Evolutionary conservation across 352 stramenopile genomes (phyloP).

Genomic region (Globisporangium yorkense): DNA sequence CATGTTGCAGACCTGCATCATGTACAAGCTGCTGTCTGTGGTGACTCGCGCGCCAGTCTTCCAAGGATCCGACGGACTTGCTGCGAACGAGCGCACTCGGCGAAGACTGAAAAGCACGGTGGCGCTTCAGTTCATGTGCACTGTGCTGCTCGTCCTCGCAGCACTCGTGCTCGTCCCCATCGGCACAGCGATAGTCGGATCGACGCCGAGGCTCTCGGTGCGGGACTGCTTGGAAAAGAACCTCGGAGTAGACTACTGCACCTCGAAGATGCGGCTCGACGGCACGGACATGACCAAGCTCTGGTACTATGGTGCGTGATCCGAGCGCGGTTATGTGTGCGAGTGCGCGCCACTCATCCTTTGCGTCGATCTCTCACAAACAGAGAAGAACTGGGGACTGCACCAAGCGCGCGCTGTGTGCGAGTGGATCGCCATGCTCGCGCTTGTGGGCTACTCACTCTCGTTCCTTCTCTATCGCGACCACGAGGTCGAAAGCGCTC

Average conservation of each 20-base stretch:
- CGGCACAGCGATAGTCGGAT: slow-evolving; percentile 10
- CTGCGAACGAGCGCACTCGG: slow-evolving; percentile 1
- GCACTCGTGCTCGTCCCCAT: slow-evolving; percentile 20
- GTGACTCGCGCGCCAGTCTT: slow-evolving; percentile 4
- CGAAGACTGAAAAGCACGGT: slow-evolving; percentile 13
- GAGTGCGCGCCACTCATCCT: neutral
- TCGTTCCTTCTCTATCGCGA: slow-evolving; percentile 28
- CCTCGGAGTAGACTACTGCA: slow-evolving; percentile 33
- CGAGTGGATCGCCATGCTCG: slow-evolving; percentile 43
- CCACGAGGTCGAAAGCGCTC: slow-evolving; percentile 4
- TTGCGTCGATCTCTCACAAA: neutral
- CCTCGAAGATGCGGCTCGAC: slow-evolving; percentile 20
- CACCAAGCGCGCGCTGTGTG: slow-evolving; percentile 37
- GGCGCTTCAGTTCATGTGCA: slow-evolving; percentile 18
- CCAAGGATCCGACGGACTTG: neutral
- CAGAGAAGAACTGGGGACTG: slow-evolving; percentile 19
- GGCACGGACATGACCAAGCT: slow-evolving; percentile 30
- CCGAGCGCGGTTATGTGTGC: neutral
- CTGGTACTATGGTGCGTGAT: slow-evolving; percentile 31
- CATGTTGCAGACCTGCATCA: slow-evolving; percentile 24
- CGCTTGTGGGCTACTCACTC: slow-evolving; percentile 44
- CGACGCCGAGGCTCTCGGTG: slow-evolving; percentile 10
- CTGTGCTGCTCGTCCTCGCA: slow-evolving; percentile 13
- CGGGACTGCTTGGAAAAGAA: slow-evolving; percentile 20
- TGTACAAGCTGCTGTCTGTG: slow-evolving; percentile 19